Conservation (phyloP, 129 eudicot species). For the Chrysanthemum makinoi region DNA sequence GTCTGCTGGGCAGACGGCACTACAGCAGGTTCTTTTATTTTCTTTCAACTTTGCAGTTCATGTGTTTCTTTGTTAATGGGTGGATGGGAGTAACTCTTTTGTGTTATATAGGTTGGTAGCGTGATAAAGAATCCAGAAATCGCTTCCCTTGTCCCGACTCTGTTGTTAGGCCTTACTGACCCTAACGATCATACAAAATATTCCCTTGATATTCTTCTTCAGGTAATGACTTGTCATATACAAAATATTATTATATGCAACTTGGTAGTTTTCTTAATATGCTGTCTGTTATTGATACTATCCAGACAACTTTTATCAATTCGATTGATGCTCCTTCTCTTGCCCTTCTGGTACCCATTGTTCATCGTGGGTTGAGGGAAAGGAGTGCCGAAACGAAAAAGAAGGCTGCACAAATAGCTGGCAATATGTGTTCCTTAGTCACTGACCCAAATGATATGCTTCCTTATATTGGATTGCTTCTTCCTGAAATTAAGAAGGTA, state of each 20-base stretch:
- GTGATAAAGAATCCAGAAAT: constrained; percentile 99
- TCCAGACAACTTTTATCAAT: constrained; percentile 94
- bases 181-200: constrained; percentile 89
- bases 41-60: background rate
- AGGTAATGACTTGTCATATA: constrained; percentile 43
- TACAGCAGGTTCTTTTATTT: constrained; percentile 61
- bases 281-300: constrained; percentile 7
- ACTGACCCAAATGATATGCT: constrained; percentile 98
- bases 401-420: constrained; percentile 98
- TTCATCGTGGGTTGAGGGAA: constrained; percentile 91
- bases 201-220: constrained; percentile 94
- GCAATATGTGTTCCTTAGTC: constrained; percentile 96
- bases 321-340: constrained; percentile 97
- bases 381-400: constrained; percentile 96
- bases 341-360: constrained; percentile 94
- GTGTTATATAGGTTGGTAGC: constrained; percentile 74
- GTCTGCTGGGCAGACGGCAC: constrained; percentile 98
- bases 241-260: background rate
- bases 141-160: constrained; percentile 89
- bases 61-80: background rate
- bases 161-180: constrained; percentile 79
- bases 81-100: constrained; percentile 6
- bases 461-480: constrained; percentile 84
- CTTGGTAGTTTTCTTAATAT: background rate
- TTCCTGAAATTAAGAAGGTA: constrained; percentile 97